Evolutionary conservation across 805 yeast genomes (phyloP).

Genomic region (Metschnikowia corniflorae): DNA sequence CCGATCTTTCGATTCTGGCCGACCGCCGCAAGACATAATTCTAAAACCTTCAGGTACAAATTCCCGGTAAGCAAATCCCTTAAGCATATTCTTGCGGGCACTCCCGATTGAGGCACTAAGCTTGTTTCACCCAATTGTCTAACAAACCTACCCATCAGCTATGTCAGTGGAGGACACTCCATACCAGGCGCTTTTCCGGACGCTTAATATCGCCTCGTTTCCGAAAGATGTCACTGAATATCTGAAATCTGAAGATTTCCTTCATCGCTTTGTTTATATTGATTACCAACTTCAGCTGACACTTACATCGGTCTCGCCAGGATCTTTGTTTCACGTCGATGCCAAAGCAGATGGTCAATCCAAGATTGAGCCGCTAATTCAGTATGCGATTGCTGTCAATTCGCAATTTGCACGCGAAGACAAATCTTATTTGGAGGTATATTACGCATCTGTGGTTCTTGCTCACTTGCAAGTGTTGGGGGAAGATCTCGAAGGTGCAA

Average conservation of each 20-base stretch:
- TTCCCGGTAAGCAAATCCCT: no score
- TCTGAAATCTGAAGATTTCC: slow-evolving; percentile 31
- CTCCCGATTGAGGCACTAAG: no score
- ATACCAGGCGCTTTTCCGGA: slow-evolving; percentile 25
- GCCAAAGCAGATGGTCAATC: slow-evolving; percentile 14
- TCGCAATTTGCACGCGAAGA: slow-evolving; percentile 23
- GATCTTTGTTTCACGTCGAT: slow-evolving; percentile 6
- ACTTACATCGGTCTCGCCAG: slow-evolving; percentile 26
- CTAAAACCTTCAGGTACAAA: no score
- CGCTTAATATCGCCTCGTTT: slow-evolving; percentile 35
- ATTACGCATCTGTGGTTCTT: slow-evolving; percentile 31
- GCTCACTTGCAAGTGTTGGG: slow-evolving; percentile 34
- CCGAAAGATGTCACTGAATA: slow-evolving; percentile 33
- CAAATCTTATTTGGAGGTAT: slow-evolving; percentile 27
- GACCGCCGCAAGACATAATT: no score
- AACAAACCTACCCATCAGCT: neutral
- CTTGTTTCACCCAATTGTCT: no score
- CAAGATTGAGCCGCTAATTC: slow-evolving; percentile 25
- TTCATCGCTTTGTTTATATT: slow-evolving; percentile 33
- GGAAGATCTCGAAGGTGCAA: slow-evolving; percentile 22
- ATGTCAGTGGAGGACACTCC: slow-evolving; percentile 6
- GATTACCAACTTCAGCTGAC: slow-evolving; percentile 37
- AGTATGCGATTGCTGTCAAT: slow-evolving; percentile 24
- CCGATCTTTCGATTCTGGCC: no score
- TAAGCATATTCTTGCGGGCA: no score